Conservation (phyloP, 23 red algal species). For the Gracilaria vermiculophylla region DNA sequence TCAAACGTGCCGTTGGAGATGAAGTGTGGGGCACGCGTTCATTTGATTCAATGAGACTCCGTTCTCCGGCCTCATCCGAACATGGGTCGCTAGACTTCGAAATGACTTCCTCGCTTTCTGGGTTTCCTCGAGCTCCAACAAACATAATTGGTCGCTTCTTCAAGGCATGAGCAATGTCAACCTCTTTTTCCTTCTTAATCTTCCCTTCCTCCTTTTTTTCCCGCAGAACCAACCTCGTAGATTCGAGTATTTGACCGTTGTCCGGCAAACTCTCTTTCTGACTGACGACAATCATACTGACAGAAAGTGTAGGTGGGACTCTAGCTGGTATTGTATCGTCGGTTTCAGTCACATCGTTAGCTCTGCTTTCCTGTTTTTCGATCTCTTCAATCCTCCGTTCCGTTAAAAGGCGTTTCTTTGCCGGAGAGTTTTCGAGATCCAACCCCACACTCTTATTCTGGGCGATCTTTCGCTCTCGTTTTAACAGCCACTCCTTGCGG, state of each 20-base stretch:
- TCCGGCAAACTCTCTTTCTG: slow-evolving; percentile 51
- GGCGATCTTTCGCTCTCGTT: background rate
- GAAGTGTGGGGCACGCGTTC: background rate
- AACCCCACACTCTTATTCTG: background rate
- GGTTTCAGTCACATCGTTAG: background rate
- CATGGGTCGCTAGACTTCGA: background rate
- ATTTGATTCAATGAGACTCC: too few species aligned
- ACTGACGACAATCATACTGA: slow-evolving; percentile 68
- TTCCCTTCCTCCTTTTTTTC: background rate
- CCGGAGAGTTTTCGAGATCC: background rate
- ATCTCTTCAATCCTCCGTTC: background rate
- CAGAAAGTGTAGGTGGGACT: background rate
- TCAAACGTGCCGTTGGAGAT: background rate
- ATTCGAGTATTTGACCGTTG: slow-evolving; percentile 62
- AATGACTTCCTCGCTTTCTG: background rate
- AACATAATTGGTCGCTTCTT: slow-evolving; percentile 6
- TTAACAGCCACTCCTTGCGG: slow-evolving; percentile 27
- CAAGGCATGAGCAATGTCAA: background rate
- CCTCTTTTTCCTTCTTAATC: background rate
- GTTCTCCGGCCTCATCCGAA: background rate
- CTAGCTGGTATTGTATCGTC: background rate
- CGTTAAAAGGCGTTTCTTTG: background rate
- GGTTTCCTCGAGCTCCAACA: too few species aligned
- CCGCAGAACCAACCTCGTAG: slow-evolving; percentile 3
- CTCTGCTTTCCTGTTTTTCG: background rate